Evolutionary conservation across 495 filamentous ascomycete species (phyloP), one percentile per base, ranked within the genome.

Genomic region (Neurospora sp.): DNA sequence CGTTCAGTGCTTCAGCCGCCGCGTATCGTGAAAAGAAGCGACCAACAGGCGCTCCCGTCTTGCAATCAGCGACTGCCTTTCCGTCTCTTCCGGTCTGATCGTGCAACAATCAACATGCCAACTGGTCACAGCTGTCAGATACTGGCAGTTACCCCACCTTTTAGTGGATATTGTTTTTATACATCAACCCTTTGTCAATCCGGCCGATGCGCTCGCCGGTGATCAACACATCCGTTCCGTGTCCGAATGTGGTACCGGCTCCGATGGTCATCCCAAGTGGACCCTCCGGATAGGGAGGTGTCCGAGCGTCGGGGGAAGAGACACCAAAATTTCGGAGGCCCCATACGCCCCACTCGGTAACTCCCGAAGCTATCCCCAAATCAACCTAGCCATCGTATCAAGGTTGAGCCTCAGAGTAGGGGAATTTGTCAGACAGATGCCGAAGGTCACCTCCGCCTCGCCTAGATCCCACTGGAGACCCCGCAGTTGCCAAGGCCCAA

Each of bases 391-490:
- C 27, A 16, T 35, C 53, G 53, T 61, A 61, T 61, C 53, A 61
- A 61, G 53, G 53, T 61, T 61, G 53, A 61, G 53, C 53, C 53
- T 61, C 53, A 61, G 0, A 18, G 53, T 35, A 31, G 53, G 14
- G 53, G 14, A 7, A 61, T 35, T 18, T 35, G 27, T 61, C 5
- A 38, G 47, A 65, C 71, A 72, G 72, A 70, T 78, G 77, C 77
- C 77, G 77, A 77, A 20, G 44, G 22, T 68, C 35, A 10, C 41
- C 77, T 78, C 77, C 77, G 75, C 77, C 47, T 72, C 74, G 65
- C 77, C 75, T 72, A 76, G 65, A 72, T 44, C 77, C 75, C 70
- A 73, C 68, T 14, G 16, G 8, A 35, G 35, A 73, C 73, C 72
- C 73, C 75, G 72, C 73, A 75, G 12, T 35, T 35, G 53, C 53